Percentiles rank a stretch among this genome's conserved stretches.
Evolutionary conservation across 106 monocot species (phyloP).

Genomic region (Dendrobium chrysotoxum): DNA sequence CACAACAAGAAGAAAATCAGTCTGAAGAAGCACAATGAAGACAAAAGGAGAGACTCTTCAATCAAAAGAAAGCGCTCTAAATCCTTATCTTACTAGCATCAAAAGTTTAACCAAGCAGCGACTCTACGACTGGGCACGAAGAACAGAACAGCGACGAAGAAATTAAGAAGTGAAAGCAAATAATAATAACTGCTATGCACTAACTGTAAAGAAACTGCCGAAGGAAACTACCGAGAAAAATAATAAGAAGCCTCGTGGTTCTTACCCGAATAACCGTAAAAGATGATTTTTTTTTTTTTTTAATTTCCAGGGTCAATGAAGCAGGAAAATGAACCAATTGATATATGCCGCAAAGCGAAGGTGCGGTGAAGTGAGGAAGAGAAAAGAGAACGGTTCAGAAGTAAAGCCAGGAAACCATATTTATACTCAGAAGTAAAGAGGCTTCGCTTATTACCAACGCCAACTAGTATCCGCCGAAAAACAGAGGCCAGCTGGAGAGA

Average conservation of each 20-base stretch:
- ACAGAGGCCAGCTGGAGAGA: not conserved
- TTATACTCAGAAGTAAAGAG: not conserved
- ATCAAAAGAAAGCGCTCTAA: not conserved
- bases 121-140: no score
- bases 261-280: not conserved
- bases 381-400: not conserved
- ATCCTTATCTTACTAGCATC: not conserved
- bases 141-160: not conserved
- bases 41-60: no score
- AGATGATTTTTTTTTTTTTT: not conserved
- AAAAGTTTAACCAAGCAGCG: not conserved
- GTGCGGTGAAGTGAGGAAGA: not conserved
- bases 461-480: not conserved
- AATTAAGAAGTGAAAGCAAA: not conserved
- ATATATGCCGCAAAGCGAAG: not conserved
- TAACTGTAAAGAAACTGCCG: not conserved
- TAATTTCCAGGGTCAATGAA: not conserved
- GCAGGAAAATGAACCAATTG: not conserved
- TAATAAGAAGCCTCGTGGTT: not conserved
- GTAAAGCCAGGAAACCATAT: not conserved
- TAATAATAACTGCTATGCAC: not conserved
- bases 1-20: no score
- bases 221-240: not conserved
- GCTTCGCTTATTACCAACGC: conserved; percentile 6
- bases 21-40: no score